Percentiles rank a stretch among this genome's conserved stretches.
These are phyloP conservation scores for Dalbergia cultrata DNA, from an alignment of 306 rosid species.

Conservation along the genomic window DNA sequence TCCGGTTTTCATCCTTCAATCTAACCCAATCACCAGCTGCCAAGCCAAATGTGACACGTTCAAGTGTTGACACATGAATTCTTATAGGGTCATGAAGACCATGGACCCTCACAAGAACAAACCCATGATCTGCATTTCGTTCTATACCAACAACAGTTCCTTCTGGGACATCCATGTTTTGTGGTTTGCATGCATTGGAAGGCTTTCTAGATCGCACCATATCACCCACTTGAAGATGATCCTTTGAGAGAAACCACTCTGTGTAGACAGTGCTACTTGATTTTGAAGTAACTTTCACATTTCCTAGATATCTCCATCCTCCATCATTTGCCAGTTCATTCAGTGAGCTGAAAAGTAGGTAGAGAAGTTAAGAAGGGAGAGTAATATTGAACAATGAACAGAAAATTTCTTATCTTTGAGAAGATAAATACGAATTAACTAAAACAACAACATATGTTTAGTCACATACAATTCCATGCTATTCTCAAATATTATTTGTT, in stretches of 20 bases:
- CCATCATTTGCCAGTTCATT: constrained; percentile 61
- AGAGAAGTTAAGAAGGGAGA: constrained; percentile 32
- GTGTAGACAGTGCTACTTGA: constrained; percentile 66
- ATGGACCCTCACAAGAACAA: constrained; percentile 79
- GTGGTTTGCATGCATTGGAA: constrained; percentile 68
- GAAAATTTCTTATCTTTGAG: constrained; percentile 9
- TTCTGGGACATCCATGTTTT: constrained; percentile 81
- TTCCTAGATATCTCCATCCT: constrained; percentile 71
- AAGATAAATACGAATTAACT: constrained; percentile 32
- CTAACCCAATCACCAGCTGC: constrained; percentile 89
- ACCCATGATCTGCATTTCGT: constrained; percentile 60
- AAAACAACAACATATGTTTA: not conserved
- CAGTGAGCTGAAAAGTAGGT: constrained; percentile 66
- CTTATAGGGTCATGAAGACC: constrained; percentile 86
- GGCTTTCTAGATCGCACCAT: constrained; percentile 84
- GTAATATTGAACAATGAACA: not conserved
- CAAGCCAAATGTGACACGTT: constrained; percentile 80
- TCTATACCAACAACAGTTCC: constrained; percentile 87
- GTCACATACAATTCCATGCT: constrained; percentile 6
- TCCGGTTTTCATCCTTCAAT: constrained; percentile 64
- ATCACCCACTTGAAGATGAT: constrained; percentile 85
- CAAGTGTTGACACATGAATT: constrained; percentile 68
- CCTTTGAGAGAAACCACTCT: constrained; percentile 86
- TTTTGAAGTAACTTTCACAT: constrained; percentile 54
- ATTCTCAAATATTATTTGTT: not conserved